phyloP scores from a whole-genome alignment of 1,284 basidiomycete species.

The Retiboletus fuscus region DNA sequence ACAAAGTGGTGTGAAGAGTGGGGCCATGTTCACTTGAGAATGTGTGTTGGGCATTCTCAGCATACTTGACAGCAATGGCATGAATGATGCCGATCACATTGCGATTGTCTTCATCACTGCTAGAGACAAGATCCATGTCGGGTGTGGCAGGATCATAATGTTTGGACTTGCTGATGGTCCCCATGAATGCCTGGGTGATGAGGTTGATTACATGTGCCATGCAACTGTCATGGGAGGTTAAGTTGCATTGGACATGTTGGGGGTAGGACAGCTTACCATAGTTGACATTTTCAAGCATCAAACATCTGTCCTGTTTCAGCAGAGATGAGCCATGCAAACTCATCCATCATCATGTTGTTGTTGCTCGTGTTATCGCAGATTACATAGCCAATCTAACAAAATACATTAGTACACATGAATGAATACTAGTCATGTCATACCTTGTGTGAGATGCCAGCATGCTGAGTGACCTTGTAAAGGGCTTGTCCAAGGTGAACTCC shows the following conservation, averaged over 20 bases:
- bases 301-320: neutral
- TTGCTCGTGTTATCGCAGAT: constrained; percentile 20
- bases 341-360: constrained; percentile 17
- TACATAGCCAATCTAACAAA: constrained; percentile 12
- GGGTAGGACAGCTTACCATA: neutral
- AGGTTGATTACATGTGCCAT: constrained; percentile 3
- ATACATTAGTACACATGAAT: neutral
- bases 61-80: constrained; percentile 9
- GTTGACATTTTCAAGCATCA: neutral
- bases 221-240: constrained; percentile 7
- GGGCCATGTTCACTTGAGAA: neutral
- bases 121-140: neutral
- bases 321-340: constrained; percentile 3
- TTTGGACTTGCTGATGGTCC: neutral
- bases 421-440: neutral
- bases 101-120: neutral
- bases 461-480: constrained; percentile 20
- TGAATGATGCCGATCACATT: neutral
- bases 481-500: constrained; percentile 12
- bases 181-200: neutral
- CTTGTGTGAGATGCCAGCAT: constrained; percentile 9
- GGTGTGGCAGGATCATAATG: neutral
- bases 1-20: neutral
- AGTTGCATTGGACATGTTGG: neutral
- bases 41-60: neutral